These are phyloP conservation scores for Paramarasmius palmivorus DNA, from an alignment of 1,284 basidiomycete genomes.

Conservation along the genomic window DNA sequence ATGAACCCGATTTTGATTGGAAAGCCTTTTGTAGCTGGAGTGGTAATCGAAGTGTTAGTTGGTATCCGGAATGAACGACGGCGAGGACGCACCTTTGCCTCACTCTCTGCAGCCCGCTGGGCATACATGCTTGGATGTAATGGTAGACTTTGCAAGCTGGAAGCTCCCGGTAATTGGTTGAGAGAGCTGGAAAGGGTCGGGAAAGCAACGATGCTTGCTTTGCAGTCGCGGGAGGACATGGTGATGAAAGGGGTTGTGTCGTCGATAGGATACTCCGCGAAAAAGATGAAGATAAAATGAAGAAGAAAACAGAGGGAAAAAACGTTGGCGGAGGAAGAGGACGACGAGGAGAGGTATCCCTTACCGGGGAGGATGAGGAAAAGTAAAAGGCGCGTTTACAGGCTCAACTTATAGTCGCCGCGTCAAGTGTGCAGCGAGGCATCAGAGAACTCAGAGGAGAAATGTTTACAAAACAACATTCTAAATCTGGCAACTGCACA, in stretches of 20 bases:
- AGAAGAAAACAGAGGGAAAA: not conserved
- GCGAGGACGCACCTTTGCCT: constrained; percentile 60
- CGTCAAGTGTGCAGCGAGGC: no score
- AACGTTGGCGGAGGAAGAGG: not conserved
- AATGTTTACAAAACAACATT: no score
- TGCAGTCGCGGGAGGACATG: constrained; percentile 27
- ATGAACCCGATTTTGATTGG: constrained; percentile 21
- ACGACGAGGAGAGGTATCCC: not conserved
- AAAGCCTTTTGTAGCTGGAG: constrained; percentile 50
- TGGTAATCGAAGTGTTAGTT: constrained; percentile 9
- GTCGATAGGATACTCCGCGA: not conserved
- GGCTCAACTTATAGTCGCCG: not conserved
- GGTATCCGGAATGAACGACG: not conserved
- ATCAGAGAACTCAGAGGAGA: no score
- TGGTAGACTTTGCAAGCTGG: constrained; percentile 60
- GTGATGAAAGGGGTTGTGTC: constrained; percentile 17
- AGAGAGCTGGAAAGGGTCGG: constrained; percentile 69
- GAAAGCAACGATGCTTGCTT: constrained; percentile 61
- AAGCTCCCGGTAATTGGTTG: constrained; percentile 67
- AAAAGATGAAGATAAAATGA: not conserved
- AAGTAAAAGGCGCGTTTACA: not conserved
- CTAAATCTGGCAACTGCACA: no score
- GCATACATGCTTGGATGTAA: constrained; percentile 71
- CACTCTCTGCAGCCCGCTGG: constrained; percentile 63
- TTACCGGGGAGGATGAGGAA: not conserved